Base-by-base conservation (phyloP, 352 stramenopile species). In the Globisporangium paroecandrum region DNA sequence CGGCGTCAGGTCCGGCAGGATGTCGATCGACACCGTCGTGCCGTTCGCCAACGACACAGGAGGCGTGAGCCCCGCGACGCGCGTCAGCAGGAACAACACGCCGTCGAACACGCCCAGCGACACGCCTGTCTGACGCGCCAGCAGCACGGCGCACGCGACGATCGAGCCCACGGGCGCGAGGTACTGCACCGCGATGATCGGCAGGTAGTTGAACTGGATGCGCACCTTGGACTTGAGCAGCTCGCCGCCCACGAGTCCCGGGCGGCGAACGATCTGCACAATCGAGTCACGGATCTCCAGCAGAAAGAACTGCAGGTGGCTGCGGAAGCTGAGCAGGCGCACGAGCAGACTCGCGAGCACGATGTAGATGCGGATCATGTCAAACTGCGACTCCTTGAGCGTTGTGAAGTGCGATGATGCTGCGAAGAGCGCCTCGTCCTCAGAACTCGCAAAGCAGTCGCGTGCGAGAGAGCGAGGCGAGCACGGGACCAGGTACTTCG, bases 141-240 rank as follows among this genome's bases (percentile, higher is more conserved):
- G 69, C 34, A 92, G 69, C 58, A 89, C 68, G n/a, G 70, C 71
- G 1, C 73, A 73, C 6, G 79, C 74, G 18, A 90, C 12, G 29
- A 89, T 68, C 0, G 75, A 69, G 46, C 72, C 76, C 13, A 82
- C 68, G 0, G 86, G 86, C 15, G 86, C 79, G n/a, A 94, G 68
- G 71, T 90, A 94, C 72, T 94, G 86, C 43, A 94, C 70, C 5
- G 83, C 81, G 62, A 94, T 85, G 65, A 94, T 85, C 20, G 86
- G 86, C 12, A 87, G 68, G 66, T 92, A 94, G 75, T 90, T 90
- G 74, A 94, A 92, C 72, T 91, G 86, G 53, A 94, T 74, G 58
- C 85, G 79, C 25, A 91, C 79, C 58, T 90, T 90, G 64, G 70
- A 85, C 69, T 91, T 75, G 54, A 94, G 66, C 38, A 89, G 61